Evolutionary conservation across 257 asterid genomes (phyloP).

Genomic region (Salvia rosmarinus): DNA sequence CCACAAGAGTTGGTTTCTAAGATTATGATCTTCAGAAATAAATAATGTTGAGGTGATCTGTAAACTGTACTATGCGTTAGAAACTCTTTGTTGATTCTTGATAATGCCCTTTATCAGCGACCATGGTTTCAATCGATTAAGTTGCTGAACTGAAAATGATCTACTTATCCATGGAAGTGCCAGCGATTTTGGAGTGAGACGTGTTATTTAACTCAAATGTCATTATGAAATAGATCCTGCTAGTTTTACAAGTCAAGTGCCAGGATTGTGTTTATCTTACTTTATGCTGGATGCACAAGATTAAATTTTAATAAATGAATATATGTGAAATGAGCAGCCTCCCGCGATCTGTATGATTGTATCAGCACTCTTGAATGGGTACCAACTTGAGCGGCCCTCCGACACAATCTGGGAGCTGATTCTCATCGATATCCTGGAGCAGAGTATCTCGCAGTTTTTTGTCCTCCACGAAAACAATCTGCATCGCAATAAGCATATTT

Average conservation of each 20-base stretch:
- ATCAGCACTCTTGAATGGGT: slow-evolving; percentile 77
- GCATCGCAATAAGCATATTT: slow-evolving; percentile 26
- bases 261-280: not conserved
- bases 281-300: not conserved
- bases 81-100: slow-evolving; percentile 13
- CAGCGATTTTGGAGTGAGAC: not conserved
- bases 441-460: slow-evolving; percentile 56
- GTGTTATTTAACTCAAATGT: not conserved
- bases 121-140: not conserved
- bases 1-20: slow-evolving; percentile 24
- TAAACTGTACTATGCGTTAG: not conserved
- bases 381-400: slow-evolving; percentile 75
- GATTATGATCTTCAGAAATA: slow-evolving; percentile 29
- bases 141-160: not conserved
- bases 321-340: not conserved
- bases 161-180: not conserved
- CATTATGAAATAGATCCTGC: not conserved
- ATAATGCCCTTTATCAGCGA: not conserved
- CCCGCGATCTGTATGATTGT: slow-evolving; percentile 28
- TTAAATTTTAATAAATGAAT: not conserved
- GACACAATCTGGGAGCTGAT: slow-evolving; percentile 61
- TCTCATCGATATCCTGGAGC: slow-evolving; percentile 57
- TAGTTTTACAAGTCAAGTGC: not conserved
- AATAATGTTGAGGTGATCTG: not conserved
- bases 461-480: slow-evolving; percentile 77